Conservation (phyloP, 345 rosid species). For the Stellera chamaejasme region DNA sequence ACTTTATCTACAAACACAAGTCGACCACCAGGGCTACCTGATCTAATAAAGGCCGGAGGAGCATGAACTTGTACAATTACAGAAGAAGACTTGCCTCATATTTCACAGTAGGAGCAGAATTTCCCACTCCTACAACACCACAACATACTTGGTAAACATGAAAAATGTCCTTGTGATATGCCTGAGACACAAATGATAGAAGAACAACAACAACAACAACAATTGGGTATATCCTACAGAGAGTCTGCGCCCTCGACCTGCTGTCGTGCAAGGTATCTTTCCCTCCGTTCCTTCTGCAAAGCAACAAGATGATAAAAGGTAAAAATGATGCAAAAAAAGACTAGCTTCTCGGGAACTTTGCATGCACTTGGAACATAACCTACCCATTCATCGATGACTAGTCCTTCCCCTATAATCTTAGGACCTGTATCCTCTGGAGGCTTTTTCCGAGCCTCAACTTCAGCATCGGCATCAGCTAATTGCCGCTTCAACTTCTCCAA, state of each 20-base stretch:
- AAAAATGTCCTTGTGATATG: background rate
- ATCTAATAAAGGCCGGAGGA: too few relatives aligned
- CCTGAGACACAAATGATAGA: background rate
- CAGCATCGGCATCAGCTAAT: constrained; percentile 85
- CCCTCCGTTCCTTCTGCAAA: constrained; percentile 86
- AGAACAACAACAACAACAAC: background rate
- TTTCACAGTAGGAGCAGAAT: background rate
- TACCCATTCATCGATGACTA: constrained; percentile 99
- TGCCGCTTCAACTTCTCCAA: constrained; percentile 86
- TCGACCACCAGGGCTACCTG: background rate
- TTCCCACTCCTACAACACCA: constrained; percentile 5
- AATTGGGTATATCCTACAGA: constrained; percentile 20
- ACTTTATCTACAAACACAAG: constrained; percentile 12
- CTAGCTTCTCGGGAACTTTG: background rate
- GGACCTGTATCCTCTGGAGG: constrained; percentile 84
- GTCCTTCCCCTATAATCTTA: constrained; percentile 89
- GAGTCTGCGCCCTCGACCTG: constrained; percentile 78
- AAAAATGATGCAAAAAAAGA: background rate
- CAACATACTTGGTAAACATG: background rate
- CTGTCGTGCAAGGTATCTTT: constrained; percentile 89
- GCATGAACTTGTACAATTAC: background rate
- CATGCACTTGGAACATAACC: constrained; percentile 15
- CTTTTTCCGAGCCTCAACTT: constrained; percentile 70
- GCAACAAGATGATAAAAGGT: background rate
- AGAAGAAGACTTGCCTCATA: constrained; percentile 9